These are phyloP conservation scores for Annulohypoxylon moriforme DNA, from an alignment of 495 filamentous ascomycete species.

Conservation along the genomic window DNA sequence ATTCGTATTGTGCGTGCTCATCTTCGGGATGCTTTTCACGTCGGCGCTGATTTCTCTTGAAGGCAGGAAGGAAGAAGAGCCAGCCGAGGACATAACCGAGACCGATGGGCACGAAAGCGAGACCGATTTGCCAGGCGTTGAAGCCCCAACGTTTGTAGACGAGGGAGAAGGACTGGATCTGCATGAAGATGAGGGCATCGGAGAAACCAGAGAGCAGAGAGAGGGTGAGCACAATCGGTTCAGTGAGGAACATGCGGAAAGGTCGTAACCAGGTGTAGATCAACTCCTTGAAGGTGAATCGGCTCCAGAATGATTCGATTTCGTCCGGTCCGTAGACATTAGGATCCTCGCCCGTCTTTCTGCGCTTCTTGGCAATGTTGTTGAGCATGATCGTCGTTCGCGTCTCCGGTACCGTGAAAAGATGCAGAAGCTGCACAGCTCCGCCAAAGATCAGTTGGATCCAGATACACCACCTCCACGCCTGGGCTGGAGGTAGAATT, in stretches of 20 bases:
- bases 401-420: constrained; percentile 76
- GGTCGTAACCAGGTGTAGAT: constrained; percentile 73
- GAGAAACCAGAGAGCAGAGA: constrained; percentile 80
- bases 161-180: constrained; percentile 73
- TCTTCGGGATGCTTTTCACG: constrained; percentile 64
- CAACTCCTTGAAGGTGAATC: constrained; percentile 67
- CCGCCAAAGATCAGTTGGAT: constrained; percentile 81
- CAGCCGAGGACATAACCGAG: constrained; percentile 75
- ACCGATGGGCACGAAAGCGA: constrained; percentile 72
- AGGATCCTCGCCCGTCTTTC: constrained; percentile 63
- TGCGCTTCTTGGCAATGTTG: constrained; percentile 71
- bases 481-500: constrained; percentile 52
- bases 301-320: constrained; percentile 59
- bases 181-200: constrained; percentile 85
- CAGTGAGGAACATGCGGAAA: constrained; percentile 81
- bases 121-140: constrained; percentile 62
- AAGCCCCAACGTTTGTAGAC: constrained; percentile 76
- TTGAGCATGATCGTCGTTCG: constrained; percentile 75
- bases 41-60: constrained; percentile 65
- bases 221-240: constrained; percentile 78
- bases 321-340: constrained; percentile 74
- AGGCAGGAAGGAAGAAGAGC: constrained; percentile 70
- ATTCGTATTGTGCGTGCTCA: constrained; percentile 71
- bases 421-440: constrained; percentile 71
- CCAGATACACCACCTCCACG: constrained; percentile 86